Percentiles rank a stretch among this genome's conserved stretches.
Evolutionary conservation across 2,329 filamentous ascomycete genomes (phyloP).

Genomic region (Fusarium lateritium): DNA sequence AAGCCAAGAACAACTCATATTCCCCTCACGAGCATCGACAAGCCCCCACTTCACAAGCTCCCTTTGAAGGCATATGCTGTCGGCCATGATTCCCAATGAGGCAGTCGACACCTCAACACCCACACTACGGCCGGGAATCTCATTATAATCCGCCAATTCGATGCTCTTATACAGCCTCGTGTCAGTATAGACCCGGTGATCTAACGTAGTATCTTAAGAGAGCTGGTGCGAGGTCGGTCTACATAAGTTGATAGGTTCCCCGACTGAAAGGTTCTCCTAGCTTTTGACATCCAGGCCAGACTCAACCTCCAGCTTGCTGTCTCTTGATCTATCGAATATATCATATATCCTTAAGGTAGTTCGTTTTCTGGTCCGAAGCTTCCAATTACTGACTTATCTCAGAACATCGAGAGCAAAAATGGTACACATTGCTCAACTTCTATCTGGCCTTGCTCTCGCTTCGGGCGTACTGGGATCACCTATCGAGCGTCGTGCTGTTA

Average conservation of each 20-base stretch:
- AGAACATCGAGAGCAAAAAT: slow-evolving; percentile 23
- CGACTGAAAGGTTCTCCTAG: not conserved
- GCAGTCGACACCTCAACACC: slow-evolving; percentile 31
- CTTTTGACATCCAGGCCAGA: slow-evolving; percentile 7
- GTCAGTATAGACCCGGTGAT: slow-evolving; percentile 25
- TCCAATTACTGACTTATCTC: not conserved
- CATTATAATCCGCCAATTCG: slow-evolving; percentile 45
- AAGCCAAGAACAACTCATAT: not conserved
- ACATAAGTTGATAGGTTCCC: slow-evolving; percentile 28
- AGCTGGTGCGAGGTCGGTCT: slow-evolving; percentile 9
- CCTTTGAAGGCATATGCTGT: slow-evolving; percentile 25
- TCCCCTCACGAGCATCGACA: slow-evolving; percentile 12
- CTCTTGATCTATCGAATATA: not conserved
- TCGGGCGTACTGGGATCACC: slow-evolving; percentile 45
- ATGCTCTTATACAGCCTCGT: slow-evolving; percentile 38
- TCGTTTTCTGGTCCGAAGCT: not conserved
- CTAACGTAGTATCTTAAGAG: slow-evolving; percentile 28
- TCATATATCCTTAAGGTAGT: not conserved
- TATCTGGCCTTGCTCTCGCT: slow-evolving; percentile 40
- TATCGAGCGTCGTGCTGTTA: slow-evolving; percentile 49
- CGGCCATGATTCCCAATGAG: slow-evolving; percentile 44
- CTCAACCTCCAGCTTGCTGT: not conserved
- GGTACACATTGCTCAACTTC: slow-evolving; percentile 39
- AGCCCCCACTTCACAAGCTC: slow-evolving; percentile 36
- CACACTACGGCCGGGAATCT: slow-evolving; percentile 26